phyloP scores from a whole-genome alignment of 169 alveolate genomes.

The Perkinsus marinus region DNA sequence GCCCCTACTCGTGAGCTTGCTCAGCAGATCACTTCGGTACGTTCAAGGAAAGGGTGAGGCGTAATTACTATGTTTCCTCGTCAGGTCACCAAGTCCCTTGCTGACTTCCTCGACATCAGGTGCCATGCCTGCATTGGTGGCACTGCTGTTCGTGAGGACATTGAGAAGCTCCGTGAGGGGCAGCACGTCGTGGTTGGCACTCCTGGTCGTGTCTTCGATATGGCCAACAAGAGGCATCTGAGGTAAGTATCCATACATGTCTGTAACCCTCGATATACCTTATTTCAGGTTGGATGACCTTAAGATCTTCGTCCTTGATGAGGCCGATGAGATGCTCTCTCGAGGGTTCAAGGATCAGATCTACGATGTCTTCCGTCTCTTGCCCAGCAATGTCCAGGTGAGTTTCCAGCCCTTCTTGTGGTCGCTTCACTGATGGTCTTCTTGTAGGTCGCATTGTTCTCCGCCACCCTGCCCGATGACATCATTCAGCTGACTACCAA shows the following conservation, averaged over 20 bases:
- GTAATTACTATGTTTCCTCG: neutral
- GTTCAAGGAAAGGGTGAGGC: neutral
- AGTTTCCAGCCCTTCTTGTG: too few relatives aligned
- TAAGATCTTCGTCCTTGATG: conserved; percentile 88
- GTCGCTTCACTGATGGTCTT: conserved; percentile 33
- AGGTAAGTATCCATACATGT: neutral
- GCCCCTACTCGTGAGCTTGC: conserved; percentile 99
- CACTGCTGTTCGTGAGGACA: conserved; percentile 93
- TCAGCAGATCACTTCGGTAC: conserved; percentile 85
- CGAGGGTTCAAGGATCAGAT: conserved; percentile 91
- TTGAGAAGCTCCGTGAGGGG: conserved; percentile 81
- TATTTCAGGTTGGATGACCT: conserved; percentile 66
- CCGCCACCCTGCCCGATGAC: conserved; percentile 95
- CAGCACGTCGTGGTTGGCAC: conserved; percentile 99
- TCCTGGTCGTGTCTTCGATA: conserved; percentile 97
- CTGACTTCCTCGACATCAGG: conserved; percentile 73
- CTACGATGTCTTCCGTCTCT: conserved; percentile 59
- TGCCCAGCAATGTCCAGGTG: conserved; percentile 54
- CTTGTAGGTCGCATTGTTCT: conserved; percentile 66
- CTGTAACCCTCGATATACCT: neutral
- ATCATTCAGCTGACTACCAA: conserved; percentile 83
- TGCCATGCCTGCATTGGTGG: conserved; percentile 98
- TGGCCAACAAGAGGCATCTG: conserved; percentile 82
- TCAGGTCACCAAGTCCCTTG: conserved; percentile 53
- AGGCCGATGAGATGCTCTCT: conserved; percentile 98